Percentiles rank a stretch among this genome's conserved stretches.
Conservation (phyloP, 2,329 filamentous ascomycete species). For the Nemania bipapillata region DNA sequence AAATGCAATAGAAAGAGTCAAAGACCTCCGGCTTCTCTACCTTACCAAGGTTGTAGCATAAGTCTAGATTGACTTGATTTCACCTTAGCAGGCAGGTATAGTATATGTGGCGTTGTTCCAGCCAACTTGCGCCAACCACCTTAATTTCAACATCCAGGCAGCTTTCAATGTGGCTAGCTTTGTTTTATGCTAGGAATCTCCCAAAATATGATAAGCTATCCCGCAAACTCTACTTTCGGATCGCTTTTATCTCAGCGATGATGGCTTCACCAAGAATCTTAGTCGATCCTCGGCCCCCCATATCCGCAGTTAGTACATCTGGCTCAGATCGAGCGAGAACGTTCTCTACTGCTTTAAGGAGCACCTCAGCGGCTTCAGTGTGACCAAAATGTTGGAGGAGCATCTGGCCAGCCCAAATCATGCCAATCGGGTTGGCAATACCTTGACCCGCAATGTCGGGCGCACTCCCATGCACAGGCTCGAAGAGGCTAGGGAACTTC, state of each 20-base stretch:
- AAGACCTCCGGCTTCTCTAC: no score
- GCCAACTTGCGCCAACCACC: no score
- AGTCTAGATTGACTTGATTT: no score
- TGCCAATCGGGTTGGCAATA: slow-evolving; percentile 71
- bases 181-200: neutral
- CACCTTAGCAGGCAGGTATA: no score
- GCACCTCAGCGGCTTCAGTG: slow-evolving; percentile 63
- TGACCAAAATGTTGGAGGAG: slow-evolving; percentile 74
- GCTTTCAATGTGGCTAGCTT: neutral
- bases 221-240: neutral
- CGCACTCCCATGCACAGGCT: slow-evolving; percentile 72
- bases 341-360: slow-evolving; percentile 47
- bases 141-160: no score
- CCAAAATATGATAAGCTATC: neutral
- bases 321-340: slow-evolving; percentile 57
- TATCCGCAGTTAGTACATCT: slow-evolving; percentile 67
- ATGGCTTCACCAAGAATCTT: slow-evolving; percentile 67
- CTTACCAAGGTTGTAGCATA: no score
- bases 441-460: slow-evolving; percentile 73
- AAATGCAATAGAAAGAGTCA: no score
- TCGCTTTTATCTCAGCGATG: slow-evolving; percentile 47
- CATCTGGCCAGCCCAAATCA: slow-evolving; percentile 76
- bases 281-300: slow-evolving; percentile 68
- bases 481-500: slow-evolving; percentile 70
- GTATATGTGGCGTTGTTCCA: no score